A percentile compares a stretch with the other conserved stretches of the same genome.
Evolutionary conservation across 495 filamentous ascomycete species (phyloP).

Genomic region (Penicillium goetzii): DNA sequence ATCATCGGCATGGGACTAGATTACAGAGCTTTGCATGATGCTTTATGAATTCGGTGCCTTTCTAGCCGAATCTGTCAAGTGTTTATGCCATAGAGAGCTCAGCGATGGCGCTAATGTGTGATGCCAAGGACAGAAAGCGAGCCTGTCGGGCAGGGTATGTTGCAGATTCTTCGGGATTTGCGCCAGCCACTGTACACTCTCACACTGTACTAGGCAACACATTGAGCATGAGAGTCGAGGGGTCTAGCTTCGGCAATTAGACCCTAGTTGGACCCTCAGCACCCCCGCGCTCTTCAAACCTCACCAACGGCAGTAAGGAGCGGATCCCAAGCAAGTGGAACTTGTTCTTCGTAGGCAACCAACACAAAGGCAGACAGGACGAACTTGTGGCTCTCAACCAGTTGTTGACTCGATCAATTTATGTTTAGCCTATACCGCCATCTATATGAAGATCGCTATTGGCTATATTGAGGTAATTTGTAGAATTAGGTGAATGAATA

Average conservation of each 20-base stretch:
- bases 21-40: neutral
- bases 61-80: neutral
- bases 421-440: neutral
- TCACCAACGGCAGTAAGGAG: neutral
- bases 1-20: neutral
- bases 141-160: neutral
- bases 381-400: neutral
- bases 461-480: too few species aligned
- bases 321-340: neutral
- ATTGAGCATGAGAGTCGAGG: neutral
- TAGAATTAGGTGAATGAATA: too few species aligned
- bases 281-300: neutral
- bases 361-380: neutral
- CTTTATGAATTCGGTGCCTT: neutral
- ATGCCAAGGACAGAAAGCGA: neutral
- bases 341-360: neutral
- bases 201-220: neutral
- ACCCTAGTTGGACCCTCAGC: too few species aligned
- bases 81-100: neutral
- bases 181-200: neutral
- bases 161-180: neutral
- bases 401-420: neutral
- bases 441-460: too few species aligned
- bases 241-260: neutral
- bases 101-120: neutral